Evolutionary conservation across 768 basidiomycete genomes (phyloP).

Genomic region (Psilocybe cyanescens): DNA sequence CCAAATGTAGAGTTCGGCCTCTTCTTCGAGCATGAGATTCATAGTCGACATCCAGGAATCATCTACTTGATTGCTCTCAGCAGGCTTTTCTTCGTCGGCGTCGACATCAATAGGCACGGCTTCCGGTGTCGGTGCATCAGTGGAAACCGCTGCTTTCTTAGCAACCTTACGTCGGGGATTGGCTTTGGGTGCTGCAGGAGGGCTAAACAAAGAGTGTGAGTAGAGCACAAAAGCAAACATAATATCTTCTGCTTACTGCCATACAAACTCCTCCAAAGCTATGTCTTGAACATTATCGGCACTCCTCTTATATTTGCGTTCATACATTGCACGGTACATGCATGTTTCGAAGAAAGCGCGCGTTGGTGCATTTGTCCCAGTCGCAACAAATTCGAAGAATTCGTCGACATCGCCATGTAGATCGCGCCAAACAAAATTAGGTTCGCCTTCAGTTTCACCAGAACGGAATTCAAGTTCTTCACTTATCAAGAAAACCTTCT

Average conservation of each 20-base stretch:
- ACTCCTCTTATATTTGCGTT: conserved; percentile 81
- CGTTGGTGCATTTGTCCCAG: conserved; percentile 78
- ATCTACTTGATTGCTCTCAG: conserved; percentile 11
- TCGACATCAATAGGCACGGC: conserved; percentile 17
- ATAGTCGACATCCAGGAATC: conserved; percentile 26
- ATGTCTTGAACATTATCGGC: conserved; percentile 70
- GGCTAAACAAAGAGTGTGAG: conserved; percentile 28
- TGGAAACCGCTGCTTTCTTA: conserved; percentile 17
- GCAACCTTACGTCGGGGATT: conserved; percentile 36
- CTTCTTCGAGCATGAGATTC: conserved; percentile 39
- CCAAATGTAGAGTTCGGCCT: conserved; percentile 70
- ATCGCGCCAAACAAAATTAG: conserved; percentile 91
- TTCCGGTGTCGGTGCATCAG: conserved; percentile 11
- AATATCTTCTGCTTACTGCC: conserved; percentile 59
- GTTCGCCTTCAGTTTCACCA: conserved; percentile 73
- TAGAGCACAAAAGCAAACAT: background rate
- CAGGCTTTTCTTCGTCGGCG: conserved; percentile 11
- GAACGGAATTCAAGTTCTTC: conserved; percentile 88
- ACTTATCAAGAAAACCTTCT: conserved; percentile 89
- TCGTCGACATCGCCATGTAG: conserved; percentile 91
- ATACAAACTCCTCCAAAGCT: conserved; percentile 80
- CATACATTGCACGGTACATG: conserved; percentile 96
- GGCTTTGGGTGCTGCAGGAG: conserved; percentile 32
- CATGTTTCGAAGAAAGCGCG: conserved; percentile 90
- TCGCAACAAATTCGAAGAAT: conserved; percentile 90